Evolutionary conservation across 345 rosid species (phyloP).

Genomic region (Bruguiera parviflora): DNA sequence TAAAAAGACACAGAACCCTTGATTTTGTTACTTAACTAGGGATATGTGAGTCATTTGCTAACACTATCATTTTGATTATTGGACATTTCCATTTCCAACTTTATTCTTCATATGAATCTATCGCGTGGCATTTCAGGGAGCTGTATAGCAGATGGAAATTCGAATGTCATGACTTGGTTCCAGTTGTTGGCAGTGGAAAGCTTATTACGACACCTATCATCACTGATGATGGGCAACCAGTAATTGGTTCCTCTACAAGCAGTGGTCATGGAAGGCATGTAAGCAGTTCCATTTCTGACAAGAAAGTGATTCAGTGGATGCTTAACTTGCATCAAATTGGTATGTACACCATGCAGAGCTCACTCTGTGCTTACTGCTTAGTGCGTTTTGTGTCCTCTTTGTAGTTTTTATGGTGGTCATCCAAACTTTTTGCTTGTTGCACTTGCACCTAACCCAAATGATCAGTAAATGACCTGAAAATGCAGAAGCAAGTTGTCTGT

Average conservation of each 20-base stretch:
- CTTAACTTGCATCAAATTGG: conserved; percentile 82
- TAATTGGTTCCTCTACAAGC: conserved; percentile 37
- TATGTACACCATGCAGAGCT: conserved; percentile 28
- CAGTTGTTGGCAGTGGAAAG: conserved; percentile 77
- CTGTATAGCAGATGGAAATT: conserved; percentile 68
- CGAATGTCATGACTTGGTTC: conserved; percentile 74
- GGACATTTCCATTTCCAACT: too few species aligned
- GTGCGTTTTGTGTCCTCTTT: background rate
- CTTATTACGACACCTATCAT: conserved; percentile 55
- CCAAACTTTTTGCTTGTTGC: background rate
- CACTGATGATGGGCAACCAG: conserved; percentile 57
- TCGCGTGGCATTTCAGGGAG: conserved; percentile 51
- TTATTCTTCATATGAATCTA: conserved; percentile 12
- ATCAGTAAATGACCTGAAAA: background rate
- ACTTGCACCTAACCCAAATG: background rate
- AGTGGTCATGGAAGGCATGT: conserved; percentile 27
- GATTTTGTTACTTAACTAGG: too few species aligned
- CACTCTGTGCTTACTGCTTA: background rate
- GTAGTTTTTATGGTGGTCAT: background rate
- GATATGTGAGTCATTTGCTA: too few species aligned
- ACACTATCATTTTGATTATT: too few species aligned
- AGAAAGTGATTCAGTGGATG: conserved; percentile 79
- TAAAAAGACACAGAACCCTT: background rate
- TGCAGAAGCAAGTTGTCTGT: background rate
- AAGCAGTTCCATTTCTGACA: conserved; percentile 43